Base-by-base conservation (phyloP, 2,329 filamentous ascomycete genomes). In the Aspergillus fumigatus region DNA sequence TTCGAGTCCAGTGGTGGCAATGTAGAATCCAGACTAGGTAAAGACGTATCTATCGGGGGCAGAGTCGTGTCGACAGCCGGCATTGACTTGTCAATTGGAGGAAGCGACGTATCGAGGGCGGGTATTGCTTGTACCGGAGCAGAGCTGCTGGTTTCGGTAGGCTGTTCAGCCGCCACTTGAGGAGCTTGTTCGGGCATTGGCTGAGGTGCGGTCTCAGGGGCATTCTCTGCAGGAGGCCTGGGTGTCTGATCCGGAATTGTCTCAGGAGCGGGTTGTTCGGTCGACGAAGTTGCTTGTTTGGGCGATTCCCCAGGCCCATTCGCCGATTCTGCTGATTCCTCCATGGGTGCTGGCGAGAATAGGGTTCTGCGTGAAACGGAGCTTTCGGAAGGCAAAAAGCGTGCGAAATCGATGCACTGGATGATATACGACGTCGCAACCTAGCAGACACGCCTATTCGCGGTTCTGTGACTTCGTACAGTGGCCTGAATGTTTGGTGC, bases 1-100 rank as follows among this genome's bases (percentile, higher is more conserved):
- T 68, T 66, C 6, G 67, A 66, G 27, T 69, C 68, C 11, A 70
- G 65, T 4, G 67, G 61, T 17, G 66, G 69, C n/a, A 70, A 56
- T 9, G 68, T 62, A 17, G 67, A 61, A 48, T 70, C 67, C 35
- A 70, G 57, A 2, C 60, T 62, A 2, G 67, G 64, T 27, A 69
- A 40, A 8, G 59, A 63, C 21, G 65, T 65, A 40, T 72, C 70
- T 47, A 67, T 65, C 25, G 65, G 61, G 11, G 64, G 65, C 23
- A 71, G 49, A 4, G 61, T 62, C 11, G 64, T 51, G 38, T 72
- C 69, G 23, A 67, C 58, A 8, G 68, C 60, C 5, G 67, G 63
- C 9, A 71, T 56, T 3, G 67, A 62, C 3, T 65, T 59, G 26
- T 70, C 62, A 45, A 62, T 56, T 6, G 41, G 41, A 25, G 68